Evolutionary conservation across 345 rosid species (phyloP).

Genomic region (Angophora floribunda): DNA sequence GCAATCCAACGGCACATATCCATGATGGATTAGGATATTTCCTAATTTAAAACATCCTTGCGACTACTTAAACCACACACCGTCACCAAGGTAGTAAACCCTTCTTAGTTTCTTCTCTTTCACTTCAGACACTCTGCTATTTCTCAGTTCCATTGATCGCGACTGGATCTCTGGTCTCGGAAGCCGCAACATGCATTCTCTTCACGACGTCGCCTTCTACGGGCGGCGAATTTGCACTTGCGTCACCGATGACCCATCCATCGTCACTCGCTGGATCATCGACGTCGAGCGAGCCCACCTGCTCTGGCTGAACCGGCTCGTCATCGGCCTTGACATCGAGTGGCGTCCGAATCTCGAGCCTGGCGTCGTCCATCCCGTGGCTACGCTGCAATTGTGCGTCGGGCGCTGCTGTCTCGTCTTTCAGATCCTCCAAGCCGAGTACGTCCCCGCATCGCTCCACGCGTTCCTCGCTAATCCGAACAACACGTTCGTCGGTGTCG

Average conservation of each 20-base stretch:
- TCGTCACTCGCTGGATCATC: not conserved
- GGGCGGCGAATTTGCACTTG: not conserved
- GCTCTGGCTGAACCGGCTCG: not conserved
- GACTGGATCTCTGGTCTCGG: not conserved
- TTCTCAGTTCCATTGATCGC: not conserved
- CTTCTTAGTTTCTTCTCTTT: not conserved
- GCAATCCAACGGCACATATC: too few species aligned
- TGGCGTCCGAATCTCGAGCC: not conserved
- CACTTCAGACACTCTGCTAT: not conserved
- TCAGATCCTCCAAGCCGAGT: conserved; percentile 8
- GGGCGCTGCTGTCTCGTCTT: not conserved
- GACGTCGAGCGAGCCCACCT: not conserved
- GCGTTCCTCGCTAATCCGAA: not conserved
- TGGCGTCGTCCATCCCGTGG: not conserved
- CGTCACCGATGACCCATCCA: not conserved
- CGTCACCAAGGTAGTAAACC: not conserved
- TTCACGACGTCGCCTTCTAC: not conserved
- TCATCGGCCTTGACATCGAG: not conserved
- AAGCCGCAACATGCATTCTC: not conserved
- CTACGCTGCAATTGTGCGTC: not conserved
- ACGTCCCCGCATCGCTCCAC: conserved; percentile 1
- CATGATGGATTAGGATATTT: too few species aligned
- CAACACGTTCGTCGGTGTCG: conserved; percentile 11
- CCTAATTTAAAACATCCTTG: not conserved
- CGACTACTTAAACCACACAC: not conserved